Evolutionary conservation across 2,329 filamentous ascomycete genomes (phyloP).

Genomic region (Teratosphaeria viscida): DNA sequence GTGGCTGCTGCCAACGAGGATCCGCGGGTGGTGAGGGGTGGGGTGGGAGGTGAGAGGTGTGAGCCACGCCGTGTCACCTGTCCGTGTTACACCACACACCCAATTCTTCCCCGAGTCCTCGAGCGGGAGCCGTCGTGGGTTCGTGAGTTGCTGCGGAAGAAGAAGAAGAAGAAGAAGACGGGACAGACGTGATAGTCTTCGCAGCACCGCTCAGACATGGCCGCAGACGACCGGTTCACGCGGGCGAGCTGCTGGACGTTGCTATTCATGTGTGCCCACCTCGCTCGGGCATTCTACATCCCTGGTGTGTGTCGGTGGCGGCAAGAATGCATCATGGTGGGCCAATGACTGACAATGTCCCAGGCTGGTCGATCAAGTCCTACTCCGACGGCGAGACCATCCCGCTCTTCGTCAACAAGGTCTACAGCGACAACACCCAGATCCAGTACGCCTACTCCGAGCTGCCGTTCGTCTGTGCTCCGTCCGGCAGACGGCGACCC

Average conservation of each 20-base stretch:
- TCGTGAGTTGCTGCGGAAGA: not conserved
- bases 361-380: slow-evolving; percentile 73
- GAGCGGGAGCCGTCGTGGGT: not conserved
- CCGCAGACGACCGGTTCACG: slow-evolving; percentile 29
- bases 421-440: slow-evolving; percentile 80
- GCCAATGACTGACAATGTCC: slow-evolving; percentile 4
- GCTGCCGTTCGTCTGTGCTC: slow-evolving; percentile 76
- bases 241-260: slow-evolving; percentile 35
- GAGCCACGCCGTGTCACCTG: not conserved
- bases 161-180: not conserved
- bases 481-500: slow-evolving; percentile 55
- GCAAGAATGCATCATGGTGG: not conserved
- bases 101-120: not conserved
- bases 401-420: slow-evolving; percentile 82
- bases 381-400: slow-evolving; percentile 68
- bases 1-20: not conserved
- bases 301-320: slow-evolving; percentile 49
- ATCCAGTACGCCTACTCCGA: slow-evolving; percentile 88
- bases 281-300: slow-evolving; percentile 66
- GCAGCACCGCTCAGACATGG: slow-evolving; percentile 18
- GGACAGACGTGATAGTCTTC: not conserved
- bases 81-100: not conserved
- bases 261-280: slow-evolving; percentile 38
- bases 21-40: too few species aligned
- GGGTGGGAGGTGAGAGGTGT: not conserved